A percentile compares a stretch with the other conserved stretches of the same genome.
These are phyloP conservation scores for Cladophialophora chaetospira DNA, from an alignment of 2,329 filamentous ascomycete genomes.

Conservation along the genomic window DNA sequence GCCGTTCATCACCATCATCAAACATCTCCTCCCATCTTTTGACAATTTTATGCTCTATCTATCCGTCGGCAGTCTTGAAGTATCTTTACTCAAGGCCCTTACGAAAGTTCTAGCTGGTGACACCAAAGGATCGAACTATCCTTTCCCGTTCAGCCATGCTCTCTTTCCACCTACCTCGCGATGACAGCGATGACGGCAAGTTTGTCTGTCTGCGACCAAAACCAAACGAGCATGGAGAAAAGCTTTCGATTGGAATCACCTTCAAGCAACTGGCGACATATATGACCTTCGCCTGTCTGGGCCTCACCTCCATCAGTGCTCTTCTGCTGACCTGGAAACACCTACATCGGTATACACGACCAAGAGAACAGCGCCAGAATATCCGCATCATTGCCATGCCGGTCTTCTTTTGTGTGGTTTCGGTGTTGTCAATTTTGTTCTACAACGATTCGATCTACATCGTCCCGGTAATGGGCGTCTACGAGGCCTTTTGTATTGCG, in stretches of 20 bases:
- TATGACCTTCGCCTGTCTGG: conserved; percentile 3
- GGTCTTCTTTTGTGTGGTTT: conserved; percentile 13
- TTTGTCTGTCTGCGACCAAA: background rate
- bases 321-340: conserved; percentile 19
- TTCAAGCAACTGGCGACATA: background rate
- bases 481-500: conserved; percentile 20
- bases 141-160: background rate
- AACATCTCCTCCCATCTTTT: no score
- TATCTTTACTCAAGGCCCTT: no score
- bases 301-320: conserved; percentile 10
- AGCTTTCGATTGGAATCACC: conserved; percentile 6
- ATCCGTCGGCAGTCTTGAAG: no score
- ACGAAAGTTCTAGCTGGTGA: background rate
- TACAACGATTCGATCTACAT: conserved; percentile 19
- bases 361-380: conserved; percentile 20
- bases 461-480: conserved; percentile 15
- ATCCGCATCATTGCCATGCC: conserved; percentile 18
- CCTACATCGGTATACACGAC: conserved; percentile 18
- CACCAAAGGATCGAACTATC: background rate
- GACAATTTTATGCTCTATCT: no score
- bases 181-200: background rate
- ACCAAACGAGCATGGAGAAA: conserved; percentile 6
- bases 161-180: no score
- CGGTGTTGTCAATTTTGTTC: conserved; percentile 12
- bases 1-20: no score